Evolutionary conservation across 1,284 basidiomycete species (phyloP).

Genomic region (Cutaneotrichosporon cavernicola): DNA sequence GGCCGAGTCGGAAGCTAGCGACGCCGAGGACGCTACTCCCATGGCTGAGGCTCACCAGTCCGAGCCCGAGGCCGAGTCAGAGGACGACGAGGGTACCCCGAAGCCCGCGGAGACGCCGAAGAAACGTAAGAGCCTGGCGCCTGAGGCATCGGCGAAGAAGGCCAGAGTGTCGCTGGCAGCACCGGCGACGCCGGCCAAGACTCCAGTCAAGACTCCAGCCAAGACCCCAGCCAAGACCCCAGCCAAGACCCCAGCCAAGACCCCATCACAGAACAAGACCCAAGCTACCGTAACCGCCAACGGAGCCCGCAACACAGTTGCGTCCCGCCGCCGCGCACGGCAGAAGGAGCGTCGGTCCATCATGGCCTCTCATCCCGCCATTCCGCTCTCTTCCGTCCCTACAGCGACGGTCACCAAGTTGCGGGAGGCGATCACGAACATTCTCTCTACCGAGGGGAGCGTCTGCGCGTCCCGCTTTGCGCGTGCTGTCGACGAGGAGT

Average conservation of each 20-base stretch:
- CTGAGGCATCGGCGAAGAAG: neutral
- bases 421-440: slow-evolving; percentile 4
- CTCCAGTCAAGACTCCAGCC: neutral
- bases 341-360: slow-evolving; percentile 18
- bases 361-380: slow-evolving; percentile 5
- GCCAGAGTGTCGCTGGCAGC: neutral
- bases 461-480: slow-evolving; percentile 18
- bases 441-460: slow-evolving; percentile 8
- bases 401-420: neutral
- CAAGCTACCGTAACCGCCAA: neutral
- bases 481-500: slow-evolving; percentile 13
- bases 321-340: slow-evolving; percentile 13
- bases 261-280: neutral
- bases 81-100: neutral
- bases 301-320: neutral
- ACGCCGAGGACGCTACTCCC: neutral
- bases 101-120: neutral
- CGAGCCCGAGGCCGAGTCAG: neutral
- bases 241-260: slow-evolving; percentile 4
- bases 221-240: neutral
- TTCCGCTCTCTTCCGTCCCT: neutral
- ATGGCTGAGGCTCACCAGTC: neutral
- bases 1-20: neutral
- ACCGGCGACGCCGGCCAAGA: neutral
- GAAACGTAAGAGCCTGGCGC: slow-evolving; percentile 1